These are phyloP conservation scores for Chlorella vulgaris DNA, from an alignment of 139 green algal genomes.

Conservation along the genomic window DNA sequence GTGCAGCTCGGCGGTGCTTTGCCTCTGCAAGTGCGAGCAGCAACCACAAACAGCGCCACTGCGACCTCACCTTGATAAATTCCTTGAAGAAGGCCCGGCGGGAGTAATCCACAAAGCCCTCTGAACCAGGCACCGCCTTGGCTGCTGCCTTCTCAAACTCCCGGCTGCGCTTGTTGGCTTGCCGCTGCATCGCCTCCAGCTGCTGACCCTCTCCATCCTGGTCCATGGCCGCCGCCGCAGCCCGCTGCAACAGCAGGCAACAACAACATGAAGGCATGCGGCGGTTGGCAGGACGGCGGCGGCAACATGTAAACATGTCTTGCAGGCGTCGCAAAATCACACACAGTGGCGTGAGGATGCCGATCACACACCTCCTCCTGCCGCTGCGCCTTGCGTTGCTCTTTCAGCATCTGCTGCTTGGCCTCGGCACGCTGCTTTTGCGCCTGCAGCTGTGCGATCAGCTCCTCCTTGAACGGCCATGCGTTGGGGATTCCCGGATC, in stretches of 20 bases:
- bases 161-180: slow-evolving; percentile 8
- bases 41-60: not conserved
- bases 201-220: slow-evolving; percentile 69
- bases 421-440: slow-evolving; percentile 71
- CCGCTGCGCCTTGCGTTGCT: not conserved
- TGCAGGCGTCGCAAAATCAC: not conserved
- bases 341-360: not conserved
- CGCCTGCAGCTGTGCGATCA: slow-evolving; percentile 86
- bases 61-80: slow-evolving; percentile 71
- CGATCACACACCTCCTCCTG: not conserved
- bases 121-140: not conserved
- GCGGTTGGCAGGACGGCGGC: too few species aligned
- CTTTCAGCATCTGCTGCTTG: slow-evolving; percentile 48
- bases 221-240: slow-evolving; percentile 22
- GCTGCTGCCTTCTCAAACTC: slow-evolving; percentile 19
- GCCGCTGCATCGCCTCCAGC: slow-evolving; percentile 27
- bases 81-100: slow-evolving; percentile 93
- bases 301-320: too few species aligned
- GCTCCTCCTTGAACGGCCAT: slow-evolving; percentile 96
- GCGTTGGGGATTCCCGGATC: slow-evolving; percentile 92
- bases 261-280: too few species aligned
- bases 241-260: not conserved
- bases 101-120: slow-evolving; percentile 62
- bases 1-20: too few species aligned
- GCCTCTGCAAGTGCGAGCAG: not conserved